Evolutionary conservation across 129 eudicot species (phyloP), one percentile per base, ranked within the genome.

Genomic region (Centella asiatica): DNA sequence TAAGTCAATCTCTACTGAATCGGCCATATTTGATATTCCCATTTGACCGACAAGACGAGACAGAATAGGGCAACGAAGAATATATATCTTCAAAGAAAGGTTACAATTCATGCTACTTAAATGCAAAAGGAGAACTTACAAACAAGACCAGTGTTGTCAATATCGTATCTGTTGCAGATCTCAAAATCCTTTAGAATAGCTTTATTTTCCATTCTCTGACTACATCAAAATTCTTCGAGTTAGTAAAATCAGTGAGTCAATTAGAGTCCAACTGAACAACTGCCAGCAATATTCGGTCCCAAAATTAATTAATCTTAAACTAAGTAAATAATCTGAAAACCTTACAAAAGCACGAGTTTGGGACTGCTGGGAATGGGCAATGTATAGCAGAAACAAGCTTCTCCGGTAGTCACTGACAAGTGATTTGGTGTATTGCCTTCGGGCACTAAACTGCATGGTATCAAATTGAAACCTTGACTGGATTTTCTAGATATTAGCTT

Each of bases 71-170:
- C 1, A 29, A 25, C 27, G 2, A 15, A 33, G 5, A 54, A 10
- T 10, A 57, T 18, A 33, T 18, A 25, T 48, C 19, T 12, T 27
- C 19, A 48, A n/a, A n/a, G 54, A 48, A 8, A 31, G n/a, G n/a
- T 28, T 28, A 28, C 39, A 34, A 49, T 10, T 19, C 63, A 58
- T 6, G 40, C 12, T 19, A 54, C 59, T 42, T 46, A 52, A 64
- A 69, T 51, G 58, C 19, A 40, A 46, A 47, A 62, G 48, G 60
- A 58, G 19, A 64, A 85, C 95, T 87, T 84, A 92, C 98, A 87
- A 63, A 92, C 88, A 80, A 92, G 85, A 33, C 98, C 98, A 0
- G 98, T 92, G 79, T 92, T 86, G 84, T 92, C 98, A 74, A 92
- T 92, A 71, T 87, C 80, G 70, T 77, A 80, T 64, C 76, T 74